Evolutionary conservation across 2,329 filamentous ascomycete genomes (phyloP).

Genomic region (Alternaria alternata): DNA sequence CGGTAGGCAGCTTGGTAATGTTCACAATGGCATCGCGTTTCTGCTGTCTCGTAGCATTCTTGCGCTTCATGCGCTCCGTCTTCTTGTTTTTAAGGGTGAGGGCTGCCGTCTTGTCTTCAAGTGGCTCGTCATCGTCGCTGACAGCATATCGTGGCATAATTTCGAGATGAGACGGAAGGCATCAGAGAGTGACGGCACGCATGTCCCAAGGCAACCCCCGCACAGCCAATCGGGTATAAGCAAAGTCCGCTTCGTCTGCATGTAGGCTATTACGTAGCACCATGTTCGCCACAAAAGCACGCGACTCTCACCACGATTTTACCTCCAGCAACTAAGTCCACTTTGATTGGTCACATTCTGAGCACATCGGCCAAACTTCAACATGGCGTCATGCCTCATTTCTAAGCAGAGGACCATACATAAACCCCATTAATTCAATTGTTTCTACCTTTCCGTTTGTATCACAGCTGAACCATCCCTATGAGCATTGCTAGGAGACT

Average conservation of each 20-base stretch:
- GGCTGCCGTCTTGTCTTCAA: slow-evolving; percentile 60
- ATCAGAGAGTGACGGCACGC: slow-evolving; percentile 14
- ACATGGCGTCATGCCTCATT: slow-evolving; percentile 37
- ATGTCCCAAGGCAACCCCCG: background rate
- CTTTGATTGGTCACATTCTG: slow-evolving; percentile 25
- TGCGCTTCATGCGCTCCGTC: slow-evolving; percentile 59
- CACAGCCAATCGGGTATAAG: slow-evolving; percentile 17
- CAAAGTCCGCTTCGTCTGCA: slow-evolving; percentile 8
- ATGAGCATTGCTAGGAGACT: background rate
- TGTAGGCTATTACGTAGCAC: slow-evolving; percentile 7
- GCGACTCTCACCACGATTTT: slow-evolving; percentile 1
- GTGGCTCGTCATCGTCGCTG: slow-evolving; percentile 51
- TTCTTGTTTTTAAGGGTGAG: slow-evolving; percentile 62
- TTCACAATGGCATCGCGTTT: slow-evolving; percentile 43
- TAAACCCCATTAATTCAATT: slow-evolving; percentile 4
- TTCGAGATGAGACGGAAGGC: background rate
- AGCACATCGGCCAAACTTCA: slow-evolving; percentile 20
- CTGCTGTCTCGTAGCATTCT: slow-evolving; percentile 42
- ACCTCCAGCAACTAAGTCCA: background rate
- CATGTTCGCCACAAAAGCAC: slow-evolving; percentile 11
- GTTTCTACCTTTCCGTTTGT: background rate
- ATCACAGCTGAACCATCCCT: background rate
- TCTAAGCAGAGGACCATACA: slow-evolving; percentile 33
- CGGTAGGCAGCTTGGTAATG: slow-evolving; percentile 61
- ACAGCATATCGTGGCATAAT: slow-evolving; percentile 34